These are phyloP conservation scores for Geum urbanum DNA, from an alignment of 306 rosid genomes.

Conservation along the genomic window DNA sequence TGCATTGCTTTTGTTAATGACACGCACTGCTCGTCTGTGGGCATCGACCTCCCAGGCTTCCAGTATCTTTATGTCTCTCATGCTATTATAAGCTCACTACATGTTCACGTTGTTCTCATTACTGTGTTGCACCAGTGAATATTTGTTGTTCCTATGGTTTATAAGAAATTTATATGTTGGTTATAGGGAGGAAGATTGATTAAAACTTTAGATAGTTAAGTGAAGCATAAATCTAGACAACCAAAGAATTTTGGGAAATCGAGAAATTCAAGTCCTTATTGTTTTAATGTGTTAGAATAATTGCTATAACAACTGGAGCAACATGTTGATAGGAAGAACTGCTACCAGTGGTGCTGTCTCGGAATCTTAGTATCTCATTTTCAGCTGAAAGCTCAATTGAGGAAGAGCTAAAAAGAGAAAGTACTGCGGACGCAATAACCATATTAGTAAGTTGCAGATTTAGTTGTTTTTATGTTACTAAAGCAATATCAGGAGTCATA, in stretches of 20 bases:
- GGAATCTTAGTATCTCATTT: slow-evolving; percentile 83
- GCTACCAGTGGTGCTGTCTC: slow-evolving; percentile 69
- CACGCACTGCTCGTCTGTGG: slow-evolving; percentile 23
- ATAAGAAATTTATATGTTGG: neutral
- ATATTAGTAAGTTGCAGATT: slow-evolving; percentile 53
- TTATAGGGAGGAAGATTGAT: neutral
- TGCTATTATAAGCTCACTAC: neutral
- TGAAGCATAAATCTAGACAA: neutral
- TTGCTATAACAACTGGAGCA: neutral
- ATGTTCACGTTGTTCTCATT: neutral
- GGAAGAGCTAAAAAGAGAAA: slow-evolving; percentile 94
- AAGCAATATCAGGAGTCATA: slow-evolving; percentile 12
- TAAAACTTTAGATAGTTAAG: neutral
- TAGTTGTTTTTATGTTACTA: slow-evolving; percentile 13
- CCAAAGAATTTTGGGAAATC: too few relatives aligned
- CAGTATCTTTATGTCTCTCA: neutral
- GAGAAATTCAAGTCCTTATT: too few relatives aligned
- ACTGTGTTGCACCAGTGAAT: neutral
- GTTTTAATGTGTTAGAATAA: too few relatives aligned
- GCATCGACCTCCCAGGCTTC: neutral
- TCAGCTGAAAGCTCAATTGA: slow-evolving; percentile 89
- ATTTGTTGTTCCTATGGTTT: neutral
- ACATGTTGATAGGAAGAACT: slow-evolving; percentile 73
- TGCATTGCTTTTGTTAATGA: slow-evolving; percentile 19
- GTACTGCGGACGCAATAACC: slow-evolving; percentile 91